These are phyloP conservation scores for Colletotrichum sp. DNA, from an alignment of 2,329 filamentous ascomycete genomes.

Conservation along the genomic window DNA sequence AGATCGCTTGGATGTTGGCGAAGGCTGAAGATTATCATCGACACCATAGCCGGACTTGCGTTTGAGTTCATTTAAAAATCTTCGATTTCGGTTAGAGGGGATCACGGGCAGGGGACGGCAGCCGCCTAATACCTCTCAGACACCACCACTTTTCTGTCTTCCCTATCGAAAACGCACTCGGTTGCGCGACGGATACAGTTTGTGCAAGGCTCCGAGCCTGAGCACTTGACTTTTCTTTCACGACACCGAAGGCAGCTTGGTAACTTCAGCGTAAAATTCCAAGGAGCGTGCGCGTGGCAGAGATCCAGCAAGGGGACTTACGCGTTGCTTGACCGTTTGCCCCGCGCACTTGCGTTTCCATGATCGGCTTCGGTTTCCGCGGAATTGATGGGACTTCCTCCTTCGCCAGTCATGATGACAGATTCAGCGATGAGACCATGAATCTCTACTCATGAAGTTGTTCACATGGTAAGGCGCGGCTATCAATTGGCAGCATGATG, in stretches of 20 bases:
- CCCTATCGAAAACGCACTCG: conserved; percentile 11
- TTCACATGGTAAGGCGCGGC: neutral
- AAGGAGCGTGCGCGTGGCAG: neutral
- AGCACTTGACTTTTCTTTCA: conserved; percentile 16
- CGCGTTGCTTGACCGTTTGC: neutral
- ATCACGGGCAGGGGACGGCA: neutral
- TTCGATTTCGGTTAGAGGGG: neutral
- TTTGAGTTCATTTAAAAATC: conserved; percentile 4
- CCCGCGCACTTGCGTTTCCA: neutral
- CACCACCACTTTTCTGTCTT: conserved; percentile 12
- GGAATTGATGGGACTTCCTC: neutral
- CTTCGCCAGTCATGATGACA: neutral
- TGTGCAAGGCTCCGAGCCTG: neutral
- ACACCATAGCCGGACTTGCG: neutral
- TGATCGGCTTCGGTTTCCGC: neutral
- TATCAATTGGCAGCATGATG: neutral
- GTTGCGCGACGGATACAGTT: conserved; percentile 2
- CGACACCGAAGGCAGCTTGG: conserved; percentile 1
- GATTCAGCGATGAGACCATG: neutral
- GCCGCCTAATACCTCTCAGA: conserved; percentile 1
- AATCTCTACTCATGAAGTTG: neutral
- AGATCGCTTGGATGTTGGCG: neutral
- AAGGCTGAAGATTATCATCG: neutral
- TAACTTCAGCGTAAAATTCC: neutral
- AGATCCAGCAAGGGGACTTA: neutral